Conservation (phyloP, 352 stramenopile genomes). For the Pythium utonaiense region DNA sequence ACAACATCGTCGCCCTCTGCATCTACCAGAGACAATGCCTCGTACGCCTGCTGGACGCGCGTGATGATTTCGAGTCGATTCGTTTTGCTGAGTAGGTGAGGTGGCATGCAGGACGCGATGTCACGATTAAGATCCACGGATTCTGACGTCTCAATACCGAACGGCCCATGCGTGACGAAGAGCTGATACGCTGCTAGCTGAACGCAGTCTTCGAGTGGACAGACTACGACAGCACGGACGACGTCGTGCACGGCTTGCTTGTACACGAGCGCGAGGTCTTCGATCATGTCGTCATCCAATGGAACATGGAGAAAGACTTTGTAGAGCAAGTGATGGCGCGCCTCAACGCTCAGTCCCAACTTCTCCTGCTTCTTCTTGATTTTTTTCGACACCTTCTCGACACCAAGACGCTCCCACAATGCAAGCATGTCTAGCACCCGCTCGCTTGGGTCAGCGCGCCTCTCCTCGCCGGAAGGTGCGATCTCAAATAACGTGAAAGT, state of each 20-base stretch:
- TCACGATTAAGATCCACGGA: slow-evolving; percentile 18
- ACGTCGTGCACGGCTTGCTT: slow-evolving; percentile 75
- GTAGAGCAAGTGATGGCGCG: slow-evolving; percentile 44
- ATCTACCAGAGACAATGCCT: slow-evolving; percentile 18
- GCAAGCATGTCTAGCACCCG: slow-evolving; percentile 70
- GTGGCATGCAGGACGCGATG: slow-evolving; percentile 32
- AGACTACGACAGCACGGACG: slow-evolving; percentile 45
- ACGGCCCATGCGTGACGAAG: slow-evolving; percentile 38
- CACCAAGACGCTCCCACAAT: slow-evolving; percentile 64
- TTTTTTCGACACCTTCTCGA: slow-evolving; percentile 37
- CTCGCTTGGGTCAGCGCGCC: slow-evolving; percentile 53
- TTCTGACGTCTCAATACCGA: slow-evolving; percentile 10
- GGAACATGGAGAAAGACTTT: slow-evolving; percentile 77
- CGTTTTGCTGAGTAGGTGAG: slow-evolving; percentile 37
- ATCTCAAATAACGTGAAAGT: slow-evolving; percentile 70
- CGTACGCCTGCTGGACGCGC: slow-evolving; percentile 34
- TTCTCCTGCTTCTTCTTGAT: slow-evolving; percentile 23
- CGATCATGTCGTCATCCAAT: slow-evolving; percentile 50
- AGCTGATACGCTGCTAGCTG: slow-evolving; percentile 65
- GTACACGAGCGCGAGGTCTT: slow-evolving; percentile 61
- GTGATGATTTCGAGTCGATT: slow-evolving; percentile 36
- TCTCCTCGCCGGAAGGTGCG: slow-evolving; percentile 42
- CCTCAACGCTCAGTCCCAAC: background rate
- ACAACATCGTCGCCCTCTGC: background rate
- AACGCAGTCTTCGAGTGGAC: slow-evolving; percentile 48